phyloP scores from a whole-genome alignment of 352 stramenopile species.

The Phytopythium litorale region DNA sequence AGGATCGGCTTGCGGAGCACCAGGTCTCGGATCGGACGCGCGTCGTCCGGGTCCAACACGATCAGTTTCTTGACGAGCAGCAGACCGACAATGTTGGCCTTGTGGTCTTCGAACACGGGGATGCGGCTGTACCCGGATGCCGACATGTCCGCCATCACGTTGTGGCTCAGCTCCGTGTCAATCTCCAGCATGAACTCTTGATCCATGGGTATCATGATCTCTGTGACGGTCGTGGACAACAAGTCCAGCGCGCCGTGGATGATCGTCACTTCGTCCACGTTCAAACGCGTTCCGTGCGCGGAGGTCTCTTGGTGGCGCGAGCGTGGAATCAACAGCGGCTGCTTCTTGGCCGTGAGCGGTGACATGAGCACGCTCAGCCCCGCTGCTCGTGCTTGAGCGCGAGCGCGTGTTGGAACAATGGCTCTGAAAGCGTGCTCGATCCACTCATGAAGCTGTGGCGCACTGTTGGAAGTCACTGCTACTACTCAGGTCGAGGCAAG shows the following conservation, averaged over 20 bases:
- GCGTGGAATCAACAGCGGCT: conserved; percentile 22
- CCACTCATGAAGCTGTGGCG: conserved; percentile 32
- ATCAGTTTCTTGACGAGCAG: conserved; percentile 90
- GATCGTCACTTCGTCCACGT: conserved; percentile 89
- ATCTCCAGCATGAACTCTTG: conserved; percentile 87
- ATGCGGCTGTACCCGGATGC: conserved; percentile 88
- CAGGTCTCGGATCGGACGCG: conserved; percentile 55
- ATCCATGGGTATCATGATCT: conserved; percentile 85
- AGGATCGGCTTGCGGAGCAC: conserved; percentile 77
- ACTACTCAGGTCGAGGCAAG: too few species aligned
- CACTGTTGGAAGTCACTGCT: conserved; percentile 30
- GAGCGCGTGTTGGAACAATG: conserved; percentile 9
- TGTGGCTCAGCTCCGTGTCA: conserved; percentile 67
- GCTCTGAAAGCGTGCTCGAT: conserved; percentile 5
- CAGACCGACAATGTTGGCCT: conserved; percentile 77
- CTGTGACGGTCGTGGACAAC: conserved; percentile 72
- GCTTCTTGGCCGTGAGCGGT: conserved; percentile 15
- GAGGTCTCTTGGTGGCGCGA: conserved; percentile 26
- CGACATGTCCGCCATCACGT: conserved; percentile 81
- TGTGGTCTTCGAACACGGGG: conserved; percentile 84
- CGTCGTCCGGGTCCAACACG: conserved; percentile 80
- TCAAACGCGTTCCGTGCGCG: conserved; percentile 39
- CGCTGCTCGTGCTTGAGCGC: conserved; percentile 8
- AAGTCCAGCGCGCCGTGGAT: conserved; percentile 90
- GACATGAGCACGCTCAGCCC: conserved; percentile 19